Base-by-base conservation (phyloP, 306 rosid genomes). In the Prunus mume region DNA sequence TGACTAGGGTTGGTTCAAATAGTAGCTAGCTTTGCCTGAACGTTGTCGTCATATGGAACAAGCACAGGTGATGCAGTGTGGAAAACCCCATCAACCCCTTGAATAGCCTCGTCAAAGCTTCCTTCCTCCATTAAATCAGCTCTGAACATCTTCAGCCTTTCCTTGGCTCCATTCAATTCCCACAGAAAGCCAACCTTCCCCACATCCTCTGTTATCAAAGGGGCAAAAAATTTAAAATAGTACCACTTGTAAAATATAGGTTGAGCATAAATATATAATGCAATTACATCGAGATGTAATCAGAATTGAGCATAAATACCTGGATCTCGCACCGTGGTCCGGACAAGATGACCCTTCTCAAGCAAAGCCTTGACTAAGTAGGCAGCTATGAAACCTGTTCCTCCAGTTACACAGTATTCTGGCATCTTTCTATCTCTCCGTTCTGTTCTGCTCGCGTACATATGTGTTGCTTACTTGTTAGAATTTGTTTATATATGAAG, bases 51-150 rank as follows among this genome's bases (percentile, higher is more conserved):
- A 18, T 76, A 64, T 12, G 90, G 90, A 51, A 91, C 91, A 22
- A 91, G 51, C 25, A 91, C 95, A 0, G 96, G 98, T 9, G 96
- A 92, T 0, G 96, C 95, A 3, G 93, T 90, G 70, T 94, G 98
- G 85, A 88, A 94, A 27, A 91, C 95, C 15, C 96, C 96, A 74
- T 90, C 89, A 63, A 90, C 93, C 5, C 96, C 94, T 15, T 24
- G 74, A 0, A 94, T 62, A 3, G 91, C 94, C 71, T 89, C 95
- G 61, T 89, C 88, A 56, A 91, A 94, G 81, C 94, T 91, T 38
- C 90, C 91, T 81, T 91, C 95, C 56, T 51, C 76, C 64, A 84
- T 75, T 28, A 94, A 68, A 81, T 90, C 89, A 9, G 97, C 97
- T 83, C 87, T 86, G 38, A 81, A 65, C 12, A 94, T 68, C 88